These are phyloP conservation scores for Mytilinidion resinicola DNA, from an alignment of 495 filamentous ascomycete species.

Conservation along the genomic window DNA sequence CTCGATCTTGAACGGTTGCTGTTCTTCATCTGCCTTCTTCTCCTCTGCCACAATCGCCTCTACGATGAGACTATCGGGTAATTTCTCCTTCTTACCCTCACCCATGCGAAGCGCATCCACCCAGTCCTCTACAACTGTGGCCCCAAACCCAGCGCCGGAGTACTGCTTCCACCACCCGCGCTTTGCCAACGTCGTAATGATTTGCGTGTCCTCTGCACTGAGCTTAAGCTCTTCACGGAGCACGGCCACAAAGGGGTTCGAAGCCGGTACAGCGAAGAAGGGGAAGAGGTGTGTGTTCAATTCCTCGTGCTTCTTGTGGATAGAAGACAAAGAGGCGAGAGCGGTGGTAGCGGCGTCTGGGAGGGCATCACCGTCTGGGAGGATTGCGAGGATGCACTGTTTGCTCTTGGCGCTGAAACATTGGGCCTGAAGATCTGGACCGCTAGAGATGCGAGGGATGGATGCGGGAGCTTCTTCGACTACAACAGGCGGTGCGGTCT, in stretches of 20 bases:
- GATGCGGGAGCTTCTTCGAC: constrained; percentile 42
- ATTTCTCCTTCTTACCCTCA: constrained; percentile 71
- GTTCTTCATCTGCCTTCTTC: constrained; percentile 38
- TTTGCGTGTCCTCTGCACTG: constrained; percentile 44
- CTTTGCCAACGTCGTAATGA: constrained; percentile 78
- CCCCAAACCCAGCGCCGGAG: constrained; percentile 47
- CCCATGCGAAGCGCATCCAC: constrained; percentile 82
- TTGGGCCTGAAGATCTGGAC: constrained; percentile 54
- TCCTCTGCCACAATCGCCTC: constrained; percentile 1
- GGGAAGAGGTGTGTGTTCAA: constrained; percentile 68
- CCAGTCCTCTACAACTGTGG: constrained; percentile 68
- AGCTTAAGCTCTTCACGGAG: constrained; percentile 60
- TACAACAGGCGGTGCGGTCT: constrained; percentile 44
- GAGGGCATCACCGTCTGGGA: constrained; percentile 50
- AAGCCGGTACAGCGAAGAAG: constrained; percentile 65
- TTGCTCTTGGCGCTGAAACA: constrained; percentile 72
- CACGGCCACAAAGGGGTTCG: constrained; percentile 50
- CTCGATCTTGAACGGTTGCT: constrained; percentile 29
- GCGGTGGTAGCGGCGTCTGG: constrained; percentile 45
- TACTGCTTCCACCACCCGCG: constrained; percentile 80
- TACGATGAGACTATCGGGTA: constrained; percentile 65
- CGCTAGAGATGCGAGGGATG: constrained; percentile 47
- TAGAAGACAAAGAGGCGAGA: constrained; percentile 60
- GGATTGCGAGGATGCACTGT: constrained; percentile 80
- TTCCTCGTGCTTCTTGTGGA: constrained; percentile 65